A percentile compares a stretch with the other conserved stretches of the same genome.
Conservation (phyloP, 352 stramenopile genomes). For the Phytophthora chlamydospora region DNA sequence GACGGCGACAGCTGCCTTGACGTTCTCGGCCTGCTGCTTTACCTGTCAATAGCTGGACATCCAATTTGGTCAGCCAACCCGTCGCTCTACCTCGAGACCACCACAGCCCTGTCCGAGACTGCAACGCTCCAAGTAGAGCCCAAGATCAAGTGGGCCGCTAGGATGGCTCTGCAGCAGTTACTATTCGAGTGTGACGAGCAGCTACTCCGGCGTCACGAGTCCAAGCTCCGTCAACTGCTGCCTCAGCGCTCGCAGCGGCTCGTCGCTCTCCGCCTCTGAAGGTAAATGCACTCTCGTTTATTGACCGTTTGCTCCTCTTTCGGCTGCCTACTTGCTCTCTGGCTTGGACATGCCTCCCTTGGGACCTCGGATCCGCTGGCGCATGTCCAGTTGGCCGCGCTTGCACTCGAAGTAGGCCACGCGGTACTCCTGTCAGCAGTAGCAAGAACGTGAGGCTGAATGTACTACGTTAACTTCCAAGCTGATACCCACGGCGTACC, state of each 20-base stretch:
- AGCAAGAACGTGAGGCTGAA: background rate
- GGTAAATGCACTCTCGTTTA: background rate
- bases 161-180: slow-evolving; percentile 47
- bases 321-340: slow-evolving; percentile 19
- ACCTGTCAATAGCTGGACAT: slow-evolving; percentile 16
- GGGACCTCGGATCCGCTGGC: slow-evolving; percentile 77
- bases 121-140: slow-evolving; percentile 29
- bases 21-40: slow-evolving; percentile 28
- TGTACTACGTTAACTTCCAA: too few species aligned
- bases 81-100: slow-evolving; percentile 26
- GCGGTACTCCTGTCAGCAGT: slow-evolving; percentile 59
- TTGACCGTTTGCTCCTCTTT: background rate
- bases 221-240: slow-evolving; percentile 21
- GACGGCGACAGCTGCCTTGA: slow-evolving; percentile 39
- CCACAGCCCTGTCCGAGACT: slow-evolving; percentile 33
- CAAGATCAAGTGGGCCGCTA: slow-evolving; percentile 36
- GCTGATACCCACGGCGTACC: slow-evolving; percentile 25
- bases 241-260: slow-evolving; percentile 18
- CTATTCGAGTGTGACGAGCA: slow-evolving; percentile 50
- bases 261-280: slow-evolving; percentile 15
- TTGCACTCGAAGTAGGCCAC: slow-evolving; percentile 89
- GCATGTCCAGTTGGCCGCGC: slow-evolving; percentile 84
- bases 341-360: slow-evolving; percentile 75
- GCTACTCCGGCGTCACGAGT: slow-evolving; percentile 17
- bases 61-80: slow-evolving; percentile 25